Percentiles rank a stretch among this genome's conserved stretches.
Conservation (phyloP, 441 rosid genomes). For the Biscutella laevigata region DNA sequence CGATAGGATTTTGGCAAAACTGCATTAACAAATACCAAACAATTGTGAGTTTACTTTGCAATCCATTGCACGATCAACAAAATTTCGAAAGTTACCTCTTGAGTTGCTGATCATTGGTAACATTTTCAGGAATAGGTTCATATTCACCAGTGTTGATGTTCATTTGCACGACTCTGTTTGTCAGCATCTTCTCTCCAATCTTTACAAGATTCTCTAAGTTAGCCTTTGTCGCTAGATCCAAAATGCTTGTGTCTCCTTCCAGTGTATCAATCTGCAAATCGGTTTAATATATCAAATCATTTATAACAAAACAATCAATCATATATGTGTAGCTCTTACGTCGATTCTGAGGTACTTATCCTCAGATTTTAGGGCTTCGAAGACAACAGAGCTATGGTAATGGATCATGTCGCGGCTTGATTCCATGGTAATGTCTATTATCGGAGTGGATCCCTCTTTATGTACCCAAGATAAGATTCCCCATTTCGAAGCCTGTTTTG, state of each 20-base stretch:
- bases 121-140: conserved; percentile 28
- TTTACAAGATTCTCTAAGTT: conserved; percentile 34
- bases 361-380: conserved; percentile 33
- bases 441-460: conserved; percentile 28
- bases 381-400: conserved; percentile 30
- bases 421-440: conserved; percentile 32
- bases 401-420: conserved; percentile 38
- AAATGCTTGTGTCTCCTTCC: conserved; percentile 24
- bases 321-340: no score
- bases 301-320: no score
- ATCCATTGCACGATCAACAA: background rate
- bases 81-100: conserved; percentile 25
- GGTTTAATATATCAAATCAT: no score
- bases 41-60: background rate
- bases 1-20: conserved; percentile 41
- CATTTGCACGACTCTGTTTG: conserved; percentile 25
- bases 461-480: conserved; percentile 39
- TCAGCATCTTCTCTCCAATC: conserved; percentile 32
- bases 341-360: conserved; percentile 43
- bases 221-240: conserved; percentile 32
- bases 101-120: conserved; percentile 37
- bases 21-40: conserved; percentile 14
- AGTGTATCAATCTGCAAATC: conserved; percentile 38
- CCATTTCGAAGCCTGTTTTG: conserved; percentile 40
- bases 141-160: conserved; percentile 31